Percentiles rank a stretch among this genome's conserved stretches.
phyloP scores from a whole-genome alignment of 73 alveolate genomes.

The Stentor roeselii region DNA sequence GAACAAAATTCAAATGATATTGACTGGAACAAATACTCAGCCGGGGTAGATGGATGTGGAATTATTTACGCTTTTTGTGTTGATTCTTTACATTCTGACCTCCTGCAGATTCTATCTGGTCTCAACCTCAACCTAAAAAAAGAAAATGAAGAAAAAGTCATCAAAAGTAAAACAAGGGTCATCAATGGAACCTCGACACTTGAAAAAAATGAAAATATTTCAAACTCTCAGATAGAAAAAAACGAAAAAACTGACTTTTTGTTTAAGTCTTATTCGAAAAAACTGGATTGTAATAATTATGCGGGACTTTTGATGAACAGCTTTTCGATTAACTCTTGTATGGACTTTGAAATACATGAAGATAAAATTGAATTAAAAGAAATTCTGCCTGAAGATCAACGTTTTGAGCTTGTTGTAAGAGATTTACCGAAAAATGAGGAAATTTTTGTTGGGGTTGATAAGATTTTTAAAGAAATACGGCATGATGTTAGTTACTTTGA shows the following conservation, averaged over 20 bases:
- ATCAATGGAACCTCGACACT: background rate
- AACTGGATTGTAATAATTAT: background rate
- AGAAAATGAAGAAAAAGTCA: background rate
- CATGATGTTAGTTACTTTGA: too few relatives aligned
- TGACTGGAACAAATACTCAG: background rate
- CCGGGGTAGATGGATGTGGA: background rate
- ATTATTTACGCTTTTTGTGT: background rate
- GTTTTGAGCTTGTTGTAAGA: too few relatives aligned
- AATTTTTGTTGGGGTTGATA: too few relatives aligned
- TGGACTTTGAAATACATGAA: too few relatives aligned
- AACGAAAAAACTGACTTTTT: background rate
- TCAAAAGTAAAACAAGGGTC: too few relatives aligned
- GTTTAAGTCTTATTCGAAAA: background rate
- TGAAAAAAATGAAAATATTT: background rate
- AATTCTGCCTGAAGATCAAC: too few relatives aligned
- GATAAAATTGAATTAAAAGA: too few relatives aligned
- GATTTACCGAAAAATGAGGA: too few relatives aligned
- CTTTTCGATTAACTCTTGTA: background rate
- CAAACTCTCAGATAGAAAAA: background rate
- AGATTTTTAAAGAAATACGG: too few relatives aligned
- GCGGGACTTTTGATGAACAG: background rate
- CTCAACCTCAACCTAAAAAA: background rate
- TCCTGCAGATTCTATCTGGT: background rate
- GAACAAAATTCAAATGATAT: background rate
- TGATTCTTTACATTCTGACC: background rate